These are phyloP conservation scores for Capsella rubella DNA, from an alignment of 441 rosid species.

Conservation along the genomic window DNA sequence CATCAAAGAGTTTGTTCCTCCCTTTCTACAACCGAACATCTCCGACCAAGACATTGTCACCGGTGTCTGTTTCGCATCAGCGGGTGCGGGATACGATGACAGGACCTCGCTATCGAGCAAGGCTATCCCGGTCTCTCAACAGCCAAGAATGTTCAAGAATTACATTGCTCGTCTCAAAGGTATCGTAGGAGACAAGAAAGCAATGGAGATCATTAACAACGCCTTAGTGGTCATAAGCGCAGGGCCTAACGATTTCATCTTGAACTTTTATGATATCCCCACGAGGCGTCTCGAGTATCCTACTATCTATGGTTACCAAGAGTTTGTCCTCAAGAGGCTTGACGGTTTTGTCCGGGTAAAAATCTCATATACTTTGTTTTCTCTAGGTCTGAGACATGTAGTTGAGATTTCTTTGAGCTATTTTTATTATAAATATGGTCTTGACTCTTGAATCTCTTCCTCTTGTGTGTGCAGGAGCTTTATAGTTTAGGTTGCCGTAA, in stretches of 20 bases:
- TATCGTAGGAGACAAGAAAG: slow-evolving; percentile 53
- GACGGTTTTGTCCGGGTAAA: slow-evolving; percentile 47
- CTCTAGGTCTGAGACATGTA: background rate
- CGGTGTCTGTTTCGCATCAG: slow-evolving; percentile 58
- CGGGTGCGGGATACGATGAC: slow-evolving; percentile 59
- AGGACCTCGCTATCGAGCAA: slow-evolving; percentile 30
- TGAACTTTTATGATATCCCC: slow-evolving; percentile 54
- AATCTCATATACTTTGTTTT: background rate
- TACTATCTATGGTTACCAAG: slow-evolving; percentile 45
- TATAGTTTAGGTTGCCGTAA: slow-evolving; percentile 51
- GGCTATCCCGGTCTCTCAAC: slow-evolving; percentile 49
- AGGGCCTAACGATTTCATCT: slow-evolving; percentile 55
- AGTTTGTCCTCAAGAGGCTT: slow-evolving; percentile 46
- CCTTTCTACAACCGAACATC: slow-evolving; percentile 54
- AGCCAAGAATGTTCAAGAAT: slow-evolving; percentile 47
- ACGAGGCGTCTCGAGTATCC: slow-evolving; percentile 44
- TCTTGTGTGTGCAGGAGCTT: slow-evolving; percentile 37
- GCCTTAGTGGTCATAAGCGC: slow-evolving; percentile 54
- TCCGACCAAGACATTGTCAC: slow-evolving; percentile 45
- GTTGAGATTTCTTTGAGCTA: background rate
- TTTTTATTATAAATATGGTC: background rate
- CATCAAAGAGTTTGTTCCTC: slow-evolving; percentile 52
- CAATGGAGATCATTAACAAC: slow-evolving; percentile 38
- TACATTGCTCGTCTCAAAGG: slow-evolving; percentile 48
- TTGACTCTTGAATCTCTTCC: background rate